A percentile compares a stretch with the other conserved stretches of the same genome.
Evolutionary conservation across 306 rosid species (phyloP).

Genomic region (Albizia julibrissin): DNA sequence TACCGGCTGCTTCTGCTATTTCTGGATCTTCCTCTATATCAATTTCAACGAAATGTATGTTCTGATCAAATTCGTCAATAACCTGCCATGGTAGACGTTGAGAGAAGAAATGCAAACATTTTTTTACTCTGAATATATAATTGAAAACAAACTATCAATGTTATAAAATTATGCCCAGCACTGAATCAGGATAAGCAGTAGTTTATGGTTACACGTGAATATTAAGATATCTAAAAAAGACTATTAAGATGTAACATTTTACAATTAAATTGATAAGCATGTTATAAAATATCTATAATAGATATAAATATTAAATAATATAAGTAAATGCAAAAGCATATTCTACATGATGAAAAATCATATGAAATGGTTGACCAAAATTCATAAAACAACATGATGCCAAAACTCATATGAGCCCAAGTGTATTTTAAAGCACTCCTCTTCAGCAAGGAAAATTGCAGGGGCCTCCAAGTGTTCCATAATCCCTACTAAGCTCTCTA

Average conservation of each 20-base stretch:
- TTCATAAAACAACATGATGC: background rate
- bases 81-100: conserved; percentile 55
- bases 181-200: background rate
- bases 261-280: background rate
- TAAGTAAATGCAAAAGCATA: background rate
- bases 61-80: conserved; percentile 82
- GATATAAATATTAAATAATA: no score
- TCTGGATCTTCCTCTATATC: conserved; percentile 98
- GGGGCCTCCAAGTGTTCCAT: background rate
- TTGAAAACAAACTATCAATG: background rate
- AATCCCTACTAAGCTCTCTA: background rate
- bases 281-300: background rate
- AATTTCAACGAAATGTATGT: conserved; percentile 92
- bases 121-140: background rate
- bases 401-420: background rate
- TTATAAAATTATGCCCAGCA: background rate
- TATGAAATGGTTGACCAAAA: background rate
- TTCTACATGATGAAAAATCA: background rate
- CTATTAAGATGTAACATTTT: background rate
- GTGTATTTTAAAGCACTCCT: background rate
- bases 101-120: conserved; percentile 4
- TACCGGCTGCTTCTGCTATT: conserved; percentile 94
- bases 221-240: background rate
- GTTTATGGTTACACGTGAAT: no score
- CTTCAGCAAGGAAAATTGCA: background rate